Conservation (phyloP, 1,284 basidiomycete species). For the Vanrija humicola region DNA sequence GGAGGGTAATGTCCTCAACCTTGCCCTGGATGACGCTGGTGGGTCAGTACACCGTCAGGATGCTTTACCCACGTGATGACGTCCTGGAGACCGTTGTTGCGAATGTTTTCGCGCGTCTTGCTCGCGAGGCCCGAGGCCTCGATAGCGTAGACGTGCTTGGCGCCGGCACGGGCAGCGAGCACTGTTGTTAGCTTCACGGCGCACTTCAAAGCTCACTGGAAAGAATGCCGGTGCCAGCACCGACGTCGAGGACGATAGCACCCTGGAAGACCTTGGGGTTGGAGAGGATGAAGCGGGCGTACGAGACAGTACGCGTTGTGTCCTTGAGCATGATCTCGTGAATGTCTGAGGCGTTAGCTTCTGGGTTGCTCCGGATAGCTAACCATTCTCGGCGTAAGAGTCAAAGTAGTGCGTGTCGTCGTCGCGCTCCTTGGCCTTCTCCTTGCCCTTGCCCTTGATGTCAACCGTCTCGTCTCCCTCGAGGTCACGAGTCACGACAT, state of each 20-base stretch:
- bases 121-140: constrained; percentile 84
- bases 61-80: constrained; percentile 69
- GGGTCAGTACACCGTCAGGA: constrained; percentile 3
- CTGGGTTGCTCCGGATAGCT: constrained; percentile 53
- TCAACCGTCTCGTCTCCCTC: constrained; percentile 21
- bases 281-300: constrained; percentile 85
- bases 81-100: constrained; percentile 69
- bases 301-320: constrained; percentile 86
- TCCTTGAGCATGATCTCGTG: constrained; percentile 67
- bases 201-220: constrained; percentile 52
- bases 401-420: constrained; percentile 95
- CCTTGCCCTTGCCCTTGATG: constrained; percentile 27
- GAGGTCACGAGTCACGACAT: constrained; percentile 31
- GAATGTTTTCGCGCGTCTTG: constrained; percentile 77
- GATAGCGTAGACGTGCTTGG: constrained; percentile 87
- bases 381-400: constrained; percentile 75
- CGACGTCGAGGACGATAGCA: constrained; percentile 88
- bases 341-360: constrained; percentile 40
- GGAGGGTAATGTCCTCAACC: constrained; percentile 72
- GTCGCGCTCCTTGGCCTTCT: constrained; percentile 54
- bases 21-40: constrained; percentile 75
- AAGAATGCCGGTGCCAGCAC: constrained; percentile 89
- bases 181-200: constrained; percentile 47
- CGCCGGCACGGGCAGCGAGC: constrained; percentile 87
- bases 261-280: constrained; percentile 79